Conservation (phyloP, 352 stramenopile species). For the Globisporangium heterothallicum region DNA sequence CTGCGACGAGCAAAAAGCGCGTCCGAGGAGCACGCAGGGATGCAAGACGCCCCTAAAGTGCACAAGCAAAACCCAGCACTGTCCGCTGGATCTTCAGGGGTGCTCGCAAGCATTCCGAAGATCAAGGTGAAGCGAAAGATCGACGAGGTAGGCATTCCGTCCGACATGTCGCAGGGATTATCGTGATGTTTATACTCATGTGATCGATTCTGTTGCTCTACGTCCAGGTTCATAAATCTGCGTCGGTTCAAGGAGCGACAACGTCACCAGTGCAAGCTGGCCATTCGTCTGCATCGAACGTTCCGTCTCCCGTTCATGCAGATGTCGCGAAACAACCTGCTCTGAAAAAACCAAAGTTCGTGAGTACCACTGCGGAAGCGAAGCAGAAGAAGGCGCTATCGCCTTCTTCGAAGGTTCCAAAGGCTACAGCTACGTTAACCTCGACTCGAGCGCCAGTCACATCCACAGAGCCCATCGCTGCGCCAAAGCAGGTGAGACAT, state of each 20-base stretch:
- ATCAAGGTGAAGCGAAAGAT: neutral
- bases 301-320: neutral
- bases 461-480: neutral
- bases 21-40: no score
- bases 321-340: neutral
- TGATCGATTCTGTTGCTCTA: no score
- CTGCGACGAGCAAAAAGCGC: no score
- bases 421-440: neutral
- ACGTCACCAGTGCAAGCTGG: neutral
- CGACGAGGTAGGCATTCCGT: conserved; percentile 1
- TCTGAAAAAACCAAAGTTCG: neutral
- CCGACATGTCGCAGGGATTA: no score
- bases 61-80: neutral
- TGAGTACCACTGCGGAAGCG: neutral
- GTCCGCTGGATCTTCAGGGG: neutral
- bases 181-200: no score
- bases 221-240: no score
- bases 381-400: neutral
- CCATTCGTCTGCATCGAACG: neutral
- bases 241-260: neutral
- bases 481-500: no score
- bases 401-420: neutral
- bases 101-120: neutral
- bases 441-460: neutral
- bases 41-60: no score